A percentile compares a stretch with the other conserved stretches of the same genome.
Evolutionary conservation across 768 basidiomycete species (phyloP).

Genomic region (Trametes coccinea): DNA sequence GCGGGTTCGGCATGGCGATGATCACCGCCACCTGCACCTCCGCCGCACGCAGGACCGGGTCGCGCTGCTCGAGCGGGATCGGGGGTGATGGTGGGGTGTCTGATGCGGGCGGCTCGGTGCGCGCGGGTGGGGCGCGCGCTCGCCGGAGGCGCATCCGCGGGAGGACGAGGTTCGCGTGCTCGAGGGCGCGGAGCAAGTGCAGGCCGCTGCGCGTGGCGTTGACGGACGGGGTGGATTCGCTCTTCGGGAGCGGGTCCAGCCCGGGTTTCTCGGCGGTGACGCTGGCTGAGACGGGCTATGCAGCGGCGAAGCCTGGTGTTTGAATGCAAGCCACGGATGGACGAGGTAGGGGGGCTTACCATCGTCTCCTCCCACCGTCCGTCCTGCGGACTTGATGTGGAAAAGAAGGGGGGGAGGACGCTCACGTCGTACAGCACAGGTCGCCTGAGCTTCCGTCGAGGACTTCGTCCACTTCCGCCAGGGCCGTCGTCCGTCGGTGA

Average conservation of each 20-base stretch:
- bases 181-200: slow-evolving; percentile 5
- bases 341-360: slow-evolving; percentile 35
- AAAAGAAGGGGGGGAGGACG: slow-evolving; percentile 31
- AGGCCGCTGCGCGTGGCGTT: neutral
- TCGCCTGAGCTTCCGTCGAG: slow-evolving; percentile 42
- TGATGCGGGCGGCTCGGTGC: neutral
- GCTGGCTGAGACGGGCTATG: slow-evolving; percentile 22
- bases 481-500: slow-evolving; percentile 32
- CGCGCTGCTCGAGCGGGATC: slow-evolving; percentile 17
- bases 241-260: neutral
- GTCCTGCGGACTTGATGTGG: slow-evolving; percentile 28
- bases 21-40: slow-evolving; percentile 56
- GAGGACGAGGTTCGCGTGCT: slow-evolving; percentile 7
- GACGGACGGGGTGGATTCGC: neutral
- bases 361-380: slow-evolving; percentile 49
- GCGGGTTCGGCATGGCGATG: slow-evolving; percentile 55
- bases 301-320: neutral
- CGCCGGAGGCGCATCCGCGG: slow-evolving; percentile 13
- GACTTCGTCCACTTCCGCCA: slow-evolving; percentile 25
- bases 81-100: slow-evolving; percentile 4
- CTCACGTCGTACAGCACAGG: slow-evolving; percentile 54
- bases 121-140: slow-evolving; percentile 2
- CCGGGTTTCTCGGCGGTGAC: slow-evolving; percentile 15
- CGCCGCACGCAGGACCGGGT: slow-evolving; percentile 27
- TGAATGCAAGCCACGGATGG: neutral